phyloP scores from a whole-genome alignment of 179 eudicot species.

The Silene noctiflora region DNA sequence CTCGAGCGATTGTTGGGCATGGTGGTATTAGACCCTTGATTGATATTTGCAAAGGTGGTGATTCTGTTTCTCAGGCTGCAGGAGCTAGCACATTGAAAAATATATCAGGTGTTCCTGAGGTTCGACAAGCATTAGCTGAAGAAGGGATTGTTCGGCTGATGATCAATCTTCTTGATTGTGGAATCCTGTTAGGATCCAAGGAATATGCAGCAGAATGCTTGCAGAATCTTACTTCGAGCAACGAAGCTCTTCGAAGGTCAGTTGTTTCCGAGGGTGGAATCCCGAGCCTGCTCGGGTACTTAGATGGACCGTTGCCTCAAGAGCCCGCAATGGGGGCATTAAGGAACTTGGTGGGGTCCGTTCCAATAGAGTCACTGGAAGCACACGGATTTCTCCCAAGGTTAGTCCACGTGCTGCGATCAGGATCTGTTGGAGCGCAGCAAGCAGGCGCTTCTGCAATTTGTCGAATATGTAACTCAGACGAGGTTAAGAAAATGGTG shows the following conservation, averaged over 20 bases:
- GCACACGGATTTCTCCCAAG: slow-evolving; percentile 62
- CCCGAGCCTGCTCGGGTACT: slow-evolving; percentile 51
- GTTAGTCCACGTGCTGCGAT: slow-evolving; percentile 61
- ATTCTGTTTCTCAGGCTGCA: slow-evolving; percentile 76
- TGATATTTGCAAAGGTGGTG: slow-evolving; percentile 57
- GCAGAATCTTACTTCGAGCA: slow-evolving; percentile 72
- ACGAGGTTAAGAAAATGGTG: slow-evolving; percentile 53
- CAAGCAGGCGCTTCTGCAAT: slow-evolving; percentile 65
- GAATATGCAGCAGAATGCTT: slow-evolving; percentile 95
- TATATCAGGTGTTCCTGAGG: slow-evolving; percentile 72
- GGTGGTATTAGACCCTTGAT: slow-evolving; percentile 71
- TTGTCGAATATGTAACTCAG: slow-evolving; percentile 49
- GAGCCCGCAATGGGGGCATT: slow-evolving; percentile 81
- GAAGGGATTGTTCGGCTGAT: slow-evolving; percentile 65
- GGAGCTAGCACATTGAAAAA: slow-evolving; percentile 75
- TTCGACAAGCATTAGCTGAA: slow-evolving; percentile 55
- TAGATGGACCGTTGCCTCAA: slow-evolving; percentile 84
- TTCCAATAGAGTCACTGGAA: slow-evolving; percentile 43
- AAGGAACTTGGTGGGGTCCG: slow-evolving; percentile 57
- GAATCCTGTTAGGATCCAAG: slow-evolving; percentile 64
- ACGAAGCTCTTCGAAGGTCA: slow-evolving; percentile 49
- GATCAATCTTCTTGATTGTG: slow-evolving; percentile 70
- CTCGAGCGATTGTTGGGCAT: slow-evolving; percentile 65
- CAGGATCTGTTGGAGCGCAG: slow-evolving; percentile 81
- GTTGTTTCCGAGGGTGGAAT: slow-evolving; percentile 78